Conservation (phyloP, 2,329 filamentous ascomycete species). For the Fusarium begoniae region DNA sequence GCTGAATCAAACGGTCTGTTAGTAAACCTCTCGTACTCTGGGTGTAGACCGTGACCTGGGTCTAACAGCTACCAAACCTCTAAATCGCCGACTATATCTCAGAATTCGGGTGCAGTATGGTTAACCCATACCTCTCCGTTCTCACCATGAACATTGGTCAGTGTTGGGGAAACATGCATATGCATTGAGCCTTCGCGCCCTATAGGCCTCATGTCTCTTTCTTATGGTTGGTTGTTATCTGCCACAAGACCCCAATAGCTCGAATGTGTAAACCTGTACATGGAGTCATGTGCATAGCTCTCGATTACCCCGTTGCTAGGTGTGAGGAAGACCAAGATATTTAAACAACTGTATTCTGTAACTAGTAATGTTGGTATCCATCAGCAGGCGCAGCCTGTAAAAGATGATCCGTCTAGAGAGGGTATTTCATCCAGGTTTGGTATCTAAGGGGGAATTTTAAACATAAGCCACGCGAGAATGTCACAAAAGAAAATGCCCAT, state of each 20-base stretch:
- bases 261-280: too few relatives aligned
- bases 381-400: slow-evolving; percentile 25
- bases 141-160: neutral
- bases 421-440: slow-evolving; percentile 34
- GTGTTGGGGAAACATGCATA: neutral
- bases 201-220: neutral
- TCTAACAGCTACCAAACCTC: neutral
- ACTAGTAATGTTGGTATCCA: slow-evolving; percentile 22
- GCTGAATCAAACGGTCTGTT: neutral
- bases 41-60: neutral
- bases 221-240: neutral
- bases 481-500: slow-evolving; percentile 13
- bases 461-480: slow-evolving; percentile 8
- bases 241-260: neutral
- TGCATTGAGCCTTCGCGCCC: too few relatives aligned
- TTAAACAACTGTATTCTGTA: slow-evolving; percentile 11
- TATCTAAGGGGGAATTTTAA: slow-evolving; percentile 35
- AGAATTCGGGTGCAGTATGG: neutral
- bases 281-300: neutral
- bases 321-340: neutral
- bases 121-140: neutral
- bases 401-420: slow-evolving; percentile 28
- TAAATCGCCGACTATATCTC: neutral
- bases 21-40: neutral
- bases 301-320: too few relatives aligned